Conservation (phyloP, 73 alveolate genomes). For the Effrenium voratum region DNA sequence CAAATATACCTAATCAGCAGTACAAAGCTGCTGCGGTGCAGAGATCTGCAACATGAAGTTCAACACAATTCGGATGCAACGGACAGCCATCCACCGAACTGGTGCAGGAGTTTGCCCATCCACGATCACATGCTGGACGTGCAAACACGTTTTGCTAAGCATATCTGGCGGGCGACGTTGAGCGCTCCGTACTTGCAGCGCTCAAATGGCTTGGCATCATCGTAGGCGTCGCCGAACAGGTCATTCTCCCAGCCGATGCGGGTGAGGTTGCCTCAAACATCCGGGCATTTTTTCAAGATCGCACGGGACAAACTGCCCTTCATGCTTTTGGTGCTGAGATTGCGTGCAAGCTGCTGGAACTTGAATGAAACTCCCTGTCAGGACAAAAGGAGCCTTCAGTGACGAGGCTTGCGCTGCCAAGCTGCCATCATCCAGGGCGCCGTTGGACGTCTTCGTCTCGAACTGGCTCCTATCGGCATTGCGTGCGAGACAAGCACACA, state of each 20-base stretch:
- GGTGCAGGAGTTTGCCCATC: too few relatives aligned
- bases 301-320: background rate
- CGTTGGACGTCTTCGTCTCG: constrained; percentile 84
- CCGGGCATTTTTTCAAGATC: background rate
- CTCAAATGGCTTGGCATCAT: constrained; percentile 76
- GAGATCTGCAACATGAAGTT: too few relatives aligned
- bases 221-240: constrained; percentile 70
- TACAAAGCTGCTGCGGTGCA: too few relatives aligned
- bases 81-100: too few relatives aligned
- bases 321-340: background rate
- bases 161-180: background rate
- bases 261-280: constrained; percentile 1
- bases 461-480: constrained; percentile 50
- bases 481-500: background rate
- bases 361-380: background rate
- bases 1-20: too few relatives aligned
- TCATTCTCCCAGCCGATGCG: constrained; percentile 76
- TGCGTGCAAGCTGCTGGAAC: background rate
- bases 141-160: too few relatives aligned
- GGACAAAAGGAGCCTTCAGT: background rate
- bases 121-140: too few relatives aligned
- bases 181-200: constrained; percentile 92
- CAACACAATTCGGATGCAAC: too few relatives aligned
- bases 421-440: constrained; percentile 68
- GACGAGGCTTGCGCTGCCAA: background rate